Conservation (phyloP, 1,139 yeast species). For the Nematodospora anomalae region DNA sequence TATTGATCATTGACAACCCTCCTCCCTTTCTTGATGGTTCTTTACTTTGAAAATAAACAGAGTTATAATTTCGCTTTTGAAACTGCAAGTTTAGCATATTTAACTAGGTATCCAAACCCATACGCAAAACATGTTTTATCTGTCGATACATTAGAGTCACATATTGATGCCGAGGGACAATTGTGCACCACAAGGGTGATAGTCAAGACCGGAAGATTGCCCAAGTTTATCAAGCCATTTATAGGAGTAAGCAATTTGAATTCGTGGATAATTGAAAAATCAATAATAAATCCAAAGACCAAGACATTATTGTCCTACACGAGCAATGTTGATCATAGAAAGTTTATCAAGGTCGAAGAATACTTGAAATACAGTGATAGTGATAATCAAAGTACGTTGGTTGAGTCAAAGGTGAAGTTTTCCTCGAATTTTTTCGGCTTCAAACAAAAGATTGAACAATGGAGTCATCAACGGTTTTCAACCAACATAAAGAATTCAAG, state of each 20-base stretch:
- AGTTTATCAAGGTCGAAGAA: slow-evolving; percentile 79
- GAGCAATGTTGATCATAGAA: slow-evolving; percentile 82
- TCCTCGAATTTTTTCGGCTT: slow-evolving; percentile 71
- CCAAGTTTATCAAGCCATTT: slow-evolving; percentile 76
- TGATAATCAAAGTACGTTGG: slow-evolving; percentile 23
- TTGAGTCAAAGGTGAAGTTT: slow-evolving; percentile 61
- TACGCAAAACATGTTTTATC: slow-evolving; percentile 86
- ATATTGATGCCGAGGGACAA: slow-evolving; percentile 61
- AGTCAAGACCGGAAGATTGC: slow-evolving; percentile 78
- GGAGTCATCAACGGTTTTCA: slow-evolving; percentile 74
- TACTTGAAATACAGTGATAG: slow-evolving; percentile 45
- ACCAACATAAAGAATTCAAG: slow-evolving; percentile 68
- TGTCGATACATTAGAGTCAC: slow-evolving; percentile 69
- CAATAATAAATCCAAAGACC: slow-evolving; percentile 65
- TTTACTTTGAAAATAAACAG: slow-evolving; percentile 58
- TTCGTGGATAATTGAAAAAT: slow-evolving; percentile 82
- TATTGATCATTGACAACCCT: no score
- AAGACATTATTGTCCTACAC: slow-evolving; percentile 68
- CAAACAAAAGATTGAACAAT: slow-evolving; percentile 72
- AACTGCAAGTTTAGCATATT: slow-evolving; percentile 75
- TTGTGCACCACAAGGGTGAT: slow-evolving; percentile 74
- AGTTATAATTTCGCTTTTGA: slow-evolving; percentile 63
- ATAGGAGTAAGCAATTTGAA: slow-evolving; percentile 65
- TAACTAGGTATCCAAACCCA: slow-evolving; percentile 89
- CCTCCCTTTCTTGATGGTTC: slow-evolving; percentile 50